Percentiles rank a stretch among this genome's conserved stretches.
These are phyloP conservation scores for Colletotrichum sp. DNA, from an alignment of 2,329 filamentous ascomycete genomes.

Conservation along the genomic window DNA sequence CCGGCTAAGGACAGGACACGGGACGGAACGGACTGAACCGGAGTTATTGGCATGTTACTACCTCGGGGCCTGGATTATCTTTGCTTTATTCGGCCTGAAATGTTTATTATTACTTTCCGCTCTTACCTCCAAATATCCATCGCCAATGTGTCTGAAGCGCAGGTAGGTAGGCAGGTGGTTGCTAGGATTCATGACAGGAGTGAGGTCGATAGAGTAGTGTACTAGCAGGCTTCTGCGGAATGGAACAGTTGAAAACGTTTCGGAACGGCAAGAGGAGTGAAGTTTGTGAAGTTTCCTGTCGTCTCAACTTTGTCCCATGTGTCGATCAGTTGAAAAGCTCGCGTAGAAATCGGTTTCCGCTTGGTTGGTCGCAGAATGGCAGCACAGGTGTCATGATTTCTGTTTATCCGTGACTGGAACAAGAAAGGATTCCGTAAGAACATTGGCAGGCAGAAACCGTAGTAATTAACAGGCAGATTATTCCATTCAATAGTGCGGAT, in stretches of 20 bases:
- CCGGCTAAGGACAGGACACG: neutral
- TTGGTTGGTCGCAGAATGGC: neutral
- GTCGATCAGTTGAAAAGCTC: neutral
- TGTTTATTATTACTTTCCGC: neutral
- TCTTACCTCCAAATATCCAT: neutral
- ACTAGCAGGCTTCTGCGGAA: conserved; percentile 6
- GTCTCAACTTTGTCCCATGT: neutral
- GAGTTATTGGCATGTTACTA: conserved; percentile 6
- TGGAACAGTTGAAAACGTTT: neutral
- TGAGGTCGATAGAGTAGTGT: conserved; percentile 9
- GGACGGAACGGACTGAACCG: neutral
- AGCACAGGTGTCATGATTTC: neutral
- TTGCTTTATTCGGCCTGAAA: neutral
- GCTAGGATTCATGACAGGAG: neutral
- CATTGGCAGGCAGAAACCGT: neutral
- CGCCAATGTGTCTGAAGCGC: neutral
- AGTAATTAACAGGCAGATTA: neutral
- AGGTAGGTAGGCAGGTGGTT: neutral
- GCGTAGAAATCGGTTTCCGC: neutral
- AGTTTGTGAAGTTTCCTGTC: neutral
- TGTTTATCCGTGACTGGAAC: neutral
- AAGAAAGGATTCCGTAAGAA: neutral
- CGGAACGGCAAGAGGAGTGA: neutral
- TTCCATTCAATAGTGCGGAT: neutral
- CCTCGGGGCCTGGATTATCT: neutral